phyloP scores from a whole-genome alignment of 345 rosid species.

The Dipteronia sinensis region DNA sequence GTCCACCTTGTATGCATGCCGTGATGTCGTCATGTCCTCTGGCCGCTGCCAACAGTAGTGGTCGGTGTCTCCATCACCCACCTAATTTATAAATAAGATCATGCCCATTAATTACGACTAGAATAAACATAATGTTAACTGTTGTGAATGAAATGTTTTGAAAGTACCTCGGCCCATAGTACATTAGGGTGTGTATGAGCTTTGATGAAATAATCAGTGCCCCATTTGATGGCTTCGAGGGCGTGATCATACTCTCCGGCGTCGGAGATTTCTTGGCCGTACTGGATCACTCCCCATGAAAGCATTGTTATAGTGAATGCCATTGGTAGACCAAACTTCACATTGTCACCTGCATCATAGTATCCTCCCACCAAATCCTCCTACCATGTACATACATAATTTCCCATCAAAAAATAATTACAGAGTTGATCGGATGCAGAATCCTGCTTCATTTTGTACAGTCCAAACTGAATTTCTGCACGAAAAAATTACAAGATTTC shows the following conservation, averaged over 20 bases:
- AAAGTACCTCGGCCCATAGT: conserved; percentile 57
- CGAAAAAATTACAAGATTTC: too few species aligned
- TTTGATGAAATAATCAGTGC: conserved; percentile 85
- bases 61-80: conserved; percentile 87
- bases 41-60: conserved; percentile 96
- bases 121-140: too few species aligned
- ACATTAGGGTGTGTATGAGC: conserved; percentile 62
- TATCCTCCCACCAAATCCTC: conserved; percentile 95
- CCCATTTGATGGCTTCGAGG: conserved; percentile 81
- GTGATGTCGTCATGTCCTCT: conserved; percentile 87
- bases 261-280: conserved; percentile 47
- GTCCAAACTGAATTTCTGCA: too few species aligned
- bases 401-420: not conserved
- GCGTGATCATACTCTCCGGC: conserved; percentile 63
- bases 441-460: too few species aligned
- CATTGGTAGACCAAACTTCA: conserved; percentile 90
- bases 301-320: conserved; percentile 87
- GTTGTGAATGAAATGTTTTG: too few species aligned
- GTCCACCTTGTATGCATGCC: conserved; percentile 71
- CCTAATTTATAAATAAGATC: conserved; percentile 29
- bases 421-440: too few species aligned
- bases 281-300: conserved; percentile 81
- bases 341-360: conserved; percentile 93
- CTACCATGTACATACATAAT: conserved; percentile 12
- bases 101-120: not conserved